Percentiles rank a stretch among this genome's conserved stretches.
These are phyloP conservation scores for Xylaria sp. DNA, from an alignment of 2,329 filamentous ascomycete species.

Conservation along the genomic window DNA sequence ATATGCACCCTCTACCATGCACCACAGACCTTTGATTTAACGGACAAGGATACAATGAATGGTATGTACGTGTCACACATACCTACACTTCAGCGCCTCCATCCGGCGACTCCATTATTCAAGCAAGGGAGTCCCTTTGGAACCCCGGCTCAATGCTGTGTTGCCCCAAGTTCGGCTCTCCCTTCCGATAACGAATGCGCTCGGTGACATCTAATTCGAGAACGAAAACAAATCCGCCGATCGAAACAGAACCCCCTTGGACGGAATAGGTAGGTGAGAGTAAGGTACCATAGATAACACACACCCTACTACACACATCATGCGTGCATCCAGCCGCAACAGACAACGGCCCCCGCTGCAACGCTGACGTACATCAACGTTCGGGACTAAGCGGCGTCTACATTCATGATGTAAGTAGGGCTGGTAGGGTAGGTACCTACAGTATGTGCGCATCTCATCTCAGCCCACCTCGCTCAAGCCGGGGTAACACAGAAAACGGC, in stretches of 20 bases:
- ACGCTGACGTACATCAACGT: too few relatives aligned
- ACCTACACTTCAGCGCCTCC: too few relatives aligned
- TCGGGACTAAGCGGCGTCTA: too few relatives aligned
- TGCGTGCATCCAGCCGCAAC: constrained; percentile 20
- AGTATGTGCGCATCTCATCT: too few relatives aligned
- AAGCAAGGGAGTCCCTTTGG: background rate
- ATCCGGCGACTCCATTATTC: constrained; percentile 13
- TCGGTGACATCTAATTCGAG: constrained; percentile 18
- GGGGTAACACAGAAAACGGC: constrained; percentile 11
- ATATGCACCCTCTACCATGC: too few relatives aligned
- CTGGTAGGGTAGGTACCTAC: too few relatives aligned
- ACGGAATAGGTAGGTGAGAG: constrained; percentile 8
- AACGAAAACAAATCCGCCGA: background rate
- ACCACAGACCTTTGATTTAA: too few relatives aligned
- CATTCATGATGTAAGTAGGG: too few relatives aligned
- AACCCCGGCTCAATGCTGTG: background rate
- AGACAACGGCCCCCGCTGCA: background rate
- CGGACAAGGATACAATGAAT: too few relatives aligned
- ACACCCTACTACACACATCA: too few relatives aligned
- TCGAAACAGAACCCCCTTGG: background rate
- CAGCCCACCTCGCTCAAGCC: background rate
- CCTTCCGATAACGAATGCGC: background rate
- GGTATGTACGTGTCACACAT: too few relatives aligned
- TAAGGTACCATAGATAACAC: constrained; percentile 6
- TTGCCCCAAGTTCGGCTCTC: background rate